phyloP scores from a whole-genome alignment of 148 eudicot genomes.

The Amaranthus hypochondriacus region DNA sequence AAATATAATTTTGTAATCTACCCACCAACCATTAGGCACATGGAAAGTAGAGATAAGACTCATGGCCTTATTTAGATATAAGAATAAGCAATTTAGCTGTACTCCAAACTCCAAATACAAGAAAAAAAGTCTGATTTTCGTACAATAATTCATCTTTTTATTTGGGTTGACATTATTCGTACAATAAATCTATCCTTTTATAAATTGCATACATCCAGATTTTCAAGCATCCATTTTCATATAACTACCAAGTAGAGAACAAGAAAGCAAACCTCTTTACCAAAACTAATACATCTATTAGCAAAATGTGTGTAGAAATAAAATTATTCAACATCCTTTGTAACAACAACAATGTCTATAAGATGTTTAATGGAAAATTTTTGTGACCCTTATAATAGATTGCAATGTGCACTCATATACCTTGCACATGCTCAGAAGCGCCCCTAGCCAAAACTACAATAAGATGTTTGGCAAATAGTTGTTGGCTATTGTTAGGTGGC shows the following conservation, averaged over 20 bases:
- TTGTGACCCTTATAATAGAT: too few relatives aligned
- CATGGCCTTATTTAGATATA: background rate
- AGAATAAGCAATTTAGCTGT: background rate
- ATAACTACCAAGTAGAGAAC: background rate
- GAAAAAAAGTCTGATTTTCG: background rate
- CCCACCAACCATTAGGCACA: background rate
- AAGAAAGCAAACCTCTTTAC: background rate
- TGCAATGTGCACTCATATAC: too few relatives aligned
- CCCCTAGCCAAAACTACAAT: too few relatives aligned
- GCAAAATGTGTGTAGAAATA: too few relatives aligned
- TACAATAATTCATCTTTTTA: background rate
- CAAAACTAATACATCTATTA: too few relatives aligned
- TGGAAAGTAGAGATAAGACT: background rate
- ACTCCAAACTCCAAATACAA: background rate
- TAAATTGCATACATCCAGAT: background rate
- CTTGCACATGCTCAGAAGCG: too few relatives aligned
- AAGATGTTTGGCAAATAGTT: too few relatives aligned
- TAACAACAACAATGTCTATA: too few relatives aligned
- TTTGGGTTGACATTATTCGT: background rate
- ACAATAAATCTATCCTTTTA: background rate
- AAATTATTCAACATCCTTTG: too few relatives aligned
- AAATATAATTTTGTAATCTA: background rate
- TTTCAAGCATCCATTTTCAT: background rate
- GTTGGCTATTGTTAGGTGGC: too few relatives aligned
- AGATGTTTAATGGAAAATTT: too few relatives aligned